These are phyloP conservation scores for Pachysandra terminalis DNA, from an alignment of 164 flowering plant genomes.

Conservation along the genomic window DNA sequence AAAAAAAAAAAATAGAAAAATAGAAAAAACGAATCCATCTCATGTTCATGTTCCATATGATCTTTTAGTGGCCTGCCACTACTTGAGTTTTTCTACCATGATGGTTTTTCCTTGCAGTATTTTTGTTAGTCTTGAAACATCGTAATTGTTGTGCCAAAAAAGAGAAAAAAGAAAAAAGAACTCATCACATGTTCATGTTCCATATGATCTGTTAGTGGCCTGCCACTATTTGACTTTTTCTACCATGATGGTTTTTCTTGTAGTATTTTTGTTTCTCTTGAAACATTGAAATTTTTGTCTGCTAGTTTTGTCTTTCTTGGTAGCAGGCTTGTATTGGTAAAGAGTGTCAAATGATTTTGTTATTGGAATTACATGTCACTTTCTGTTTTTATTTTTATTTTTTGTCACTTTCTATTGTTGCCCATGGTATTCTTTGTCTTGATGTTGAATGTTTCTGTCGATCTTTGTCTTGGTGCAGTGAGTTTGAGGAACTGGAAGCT, in stretches of 20 bases:
- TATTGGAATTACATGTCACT: background rate
- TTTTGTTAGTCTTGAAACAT: background rate
- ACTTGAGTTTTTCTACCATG: background rate
- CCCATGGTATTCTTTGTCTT: background rate
- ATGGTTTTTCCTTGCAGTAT: background rate
- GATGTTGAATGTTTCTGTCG: background rate
- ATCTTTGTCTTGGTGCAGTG: slow-evolving; percentile 37
- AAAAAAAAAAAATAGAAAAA: too few relatives aligned
- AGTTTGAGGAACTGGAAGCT: slow-evolving; percentile 91
- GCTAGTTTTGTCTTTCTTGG: background rate
- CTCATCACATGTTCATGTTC: too few relatives aligned
- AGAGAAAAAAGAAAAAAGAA: too few relatives aligned
- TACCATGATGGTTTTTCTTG: background rate
- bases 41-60: too few relatives aligned
- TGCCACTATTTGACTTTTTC: background rate
- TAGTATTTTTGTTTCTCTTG: background rate
- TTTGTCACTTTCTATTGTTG: background rate
- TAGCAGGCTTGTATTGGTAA: background rate
- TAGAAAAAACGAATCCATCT: too few relatives aligned
- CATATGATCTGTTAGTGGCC: too few relatives aligned
- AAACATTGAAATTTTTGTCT: background rate
- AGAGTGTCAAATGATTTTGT: too few relatives aligned
- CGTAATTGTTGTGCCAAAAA: too few relatives aligned
- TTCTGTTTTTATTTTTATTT: background rate
- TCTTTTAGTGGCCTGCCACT: too few relatives aligned